These are phyloP conservation scores for Lachnellula arida DNA, from an alignment of 2,329 filamentous ascomycete species.

Conservation along the genomic window DNA sequence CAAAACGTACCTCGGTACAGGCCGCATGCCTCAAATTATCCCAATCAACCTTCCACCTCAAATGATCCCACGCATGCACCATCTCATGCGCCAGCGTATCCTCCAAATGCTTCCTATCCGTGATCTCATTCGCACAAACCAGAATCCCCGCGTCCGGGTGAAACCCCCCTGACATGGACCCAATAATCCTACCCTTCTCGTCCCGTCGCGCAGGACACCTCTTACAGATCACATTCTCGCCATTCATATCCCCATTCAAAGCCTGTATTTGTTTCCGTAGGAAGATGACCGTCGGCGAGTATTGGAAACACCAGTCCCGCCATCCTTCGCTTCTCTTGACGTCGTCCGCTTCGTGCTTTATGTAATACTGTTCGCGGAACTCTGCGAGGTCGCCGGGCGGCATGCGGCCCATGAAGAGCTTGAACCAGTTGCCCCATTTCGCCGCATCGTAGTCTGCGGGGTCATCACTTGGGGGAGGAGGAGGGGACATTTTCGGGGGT, in stretches of 20 bases:
- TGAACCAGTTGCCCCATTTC: constrained; percentile 80
- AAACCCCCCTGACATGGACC: constrained; percentile 67
- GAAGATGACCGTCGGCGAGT: constrained; percentile 84
- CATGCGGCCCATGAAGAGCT: constrained; percentile 70
- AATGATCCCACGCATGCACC: constrained; percentile 93
- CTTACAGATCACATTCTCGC: constrained; percentile 73
- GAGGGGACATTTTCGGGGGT: constrained; percentile 10
- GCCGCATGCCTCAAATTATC: constrained; percentile 80
- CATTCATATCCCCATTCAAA: constrained; percentile 71
- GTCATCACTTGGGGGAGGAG: neutral
- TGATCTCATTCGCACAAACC: constrained; percentile 87
- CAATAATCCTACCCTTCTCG: constrained; percentile 35
- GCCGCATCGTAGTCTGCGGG: constrained; percentile 58
- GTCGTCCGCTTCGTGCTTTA: constrained; percentile 70
- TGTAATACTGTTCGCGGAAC: constrained; percentile 75
- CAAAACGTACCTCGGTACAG: constrained; percentile 74
- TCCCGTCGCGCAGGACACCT: constrained; percentile 63
- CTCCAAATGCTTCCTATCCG: constrained; percentile 75
- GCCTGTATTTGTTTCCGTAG: constrained; percentile 74
- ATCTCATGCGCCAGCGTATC: constrained; percentile 96
- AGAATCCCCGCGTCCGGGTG: constrained; percentile 81
- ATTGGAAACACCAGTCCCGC: constrained; percentile 77
- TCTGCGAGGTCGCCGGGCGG: constrained; percentile 63
- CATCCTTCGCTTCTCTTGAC: constrained; percentile 76
- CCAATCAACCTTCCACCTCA: constrained; percentile 88